phyloP scores from a whole-genome alignment of 2,329 filamentous ascomycete species.

The Apiospora phragmitis region DNA sequence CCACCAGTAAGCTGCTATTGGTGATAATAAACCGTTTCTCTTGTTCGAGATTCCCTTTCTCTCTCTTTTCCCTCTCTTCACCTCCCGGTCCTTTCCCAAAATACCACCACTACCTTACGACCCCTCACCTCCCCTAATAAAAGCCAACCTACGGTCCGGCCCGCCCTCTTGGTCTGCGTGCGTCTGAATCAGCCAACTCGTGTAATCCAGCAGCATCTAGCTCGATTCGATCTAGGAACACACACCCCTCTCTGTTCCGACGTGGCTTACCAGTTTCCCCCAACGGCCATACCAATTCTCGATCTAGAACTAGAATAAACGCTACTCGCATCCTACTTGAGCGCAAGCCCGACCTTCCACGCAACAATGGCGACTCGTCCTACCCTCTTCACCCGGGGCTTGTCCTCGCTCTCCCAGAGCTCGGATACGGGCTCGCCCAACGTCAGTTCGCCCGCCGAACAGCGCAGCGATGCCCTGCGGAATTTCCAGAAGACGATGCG shows the following conservation, averaged over 20 bases:
- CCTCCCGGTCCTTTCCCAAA: neutral
- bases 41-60: constrained; percentile 4
- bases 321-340: neutral
- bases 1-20: constrained; percentile 1
- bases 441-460: constrained; percentile 68
- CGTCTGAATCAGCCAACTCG: neutral
- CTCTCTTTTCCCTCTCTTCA: neutral
- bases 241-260: neutral
- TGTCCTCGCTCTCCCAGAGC: constrained; percentile 62
- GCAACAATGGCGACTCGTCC: constrained; percentile 56
- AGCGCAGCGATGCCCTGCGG: constrained; percentile 78
- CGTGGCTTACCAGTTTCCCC: neutral
- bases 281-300: neutral
- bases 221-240: neutral
- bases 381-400: constrained; percentile 61
- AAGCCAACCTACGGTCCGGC: constrained; percentile 2
- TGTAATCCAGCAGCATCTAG: neutral
- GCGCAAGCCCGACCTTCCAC: neutral
- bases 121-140: constrained; percentile 7
- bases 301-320: neutral
- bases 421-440: constrained; percentile 59
- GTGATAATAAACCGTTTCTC: constrained; percentile 6
- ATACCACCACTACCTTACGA: constrained; percentile 1
- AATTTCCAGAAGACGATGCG: constrained; percentile 77
- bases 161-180: neutral